Base-by-base conservation (phyloP, 225 moss, liverwort and hornwort species). In the Pseudoscleropodium purum region DNA sequence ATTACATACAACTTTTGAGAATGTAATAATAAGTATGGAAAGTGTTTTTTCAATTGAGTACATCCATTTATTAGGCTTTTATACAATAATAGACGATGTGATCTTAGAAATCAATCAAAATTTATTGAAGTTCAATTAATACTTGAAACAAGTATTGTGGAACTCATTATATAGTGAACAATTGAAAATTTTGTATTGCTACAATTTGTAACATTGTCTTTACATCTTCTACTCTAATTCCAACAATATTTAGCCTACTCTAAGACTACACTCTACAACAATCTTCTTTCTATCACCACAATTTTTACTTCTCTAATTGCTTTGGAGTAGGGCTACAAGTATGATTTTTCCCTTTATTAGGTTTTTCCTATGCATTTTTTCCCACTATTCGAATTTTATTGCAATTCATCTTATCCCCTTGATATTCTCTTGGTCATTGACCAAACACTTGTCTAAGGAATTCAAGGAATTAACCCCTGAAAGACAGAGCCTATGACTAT, bases 321-420 rank as follows among this genome's bases (percentile, higher is more conserved):
- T 72, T 26, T 72, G 0, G 9, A 4, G 1, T 0, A 9, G 0
- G 15, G 9, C 15, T 72, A 8, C 0, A 27, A 43, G 9, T 15
- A 1, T 9, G 8, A 0, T 7, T 13, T 73, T 73, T 43, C 3
- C 9, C 17, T 7, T 29, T 2, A 73, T 73, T 0, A 27, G 2
- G 0, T 43, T 74, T 73, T 18, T 3, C 8, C 5, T 17, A 27
- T 0, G 0, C 10, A 29, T 6, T 29, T 74, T 74, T 30, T 0
- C 0, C 0, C 16, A 0, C 6, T 43, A 9, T 29, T 73, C 1
- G 1, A 2, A 43, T 27, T 16, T 16, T 73, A 17, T 16, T 43
- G 43, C 0, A 73, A 0, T 26, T 29, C 6, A 5, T 16, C 3
- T 25, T 4, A 0, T 4, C 9, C 3, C 1, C 3, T 1, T 15